Evolutionary conservation across 192 early-diverging fungal genomes (phyloP).

Genomic region (Podila horticola): DNA sequence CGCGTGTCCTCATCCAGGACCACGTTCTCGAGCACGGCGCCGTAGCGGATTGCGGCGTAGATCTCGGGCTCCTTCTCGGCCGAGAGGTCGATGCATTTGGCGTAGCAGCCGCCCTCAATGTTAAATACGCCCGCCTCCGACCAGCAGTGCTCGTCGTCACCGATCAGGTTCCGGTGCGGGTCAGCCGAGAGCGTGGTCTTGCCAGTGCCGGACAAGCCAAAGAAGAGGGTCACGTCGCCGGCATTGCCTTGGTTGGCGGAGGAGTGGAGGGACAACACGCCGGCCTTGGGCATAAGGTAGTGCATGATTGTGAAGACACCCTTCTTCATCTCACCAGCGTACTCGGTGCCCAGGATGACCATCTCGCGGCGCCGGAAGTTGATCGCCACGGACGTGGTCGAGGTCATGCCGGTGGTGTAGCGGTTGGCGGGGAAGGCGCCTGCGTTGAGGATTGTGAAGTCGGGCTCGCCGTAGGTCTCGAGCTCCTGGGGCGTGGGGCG

Average conservation of each 20-base stretch:
- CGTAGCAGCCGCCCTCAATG: slow-evolving; percentile 98
- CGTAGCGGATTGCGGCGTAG: slow-evolving; percentile 94
- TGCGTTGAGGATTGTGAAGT: slow-evolving; percentile 97
- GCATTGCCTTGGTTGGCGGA: slow-evolving; percentile 90
- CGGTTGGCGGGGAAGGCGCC: slow-evolving; percentile 93
- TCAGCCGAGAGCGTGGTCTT: slow-evolving; percentile 97
- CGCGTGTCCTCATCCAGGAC: slow-evolving; percentile 78
- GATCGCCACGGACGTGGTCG: slow-evolving; percentile 88
- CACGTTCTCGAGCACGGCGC: slow-evolving; percentile 95
- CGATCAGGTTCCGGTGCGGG: slow-evolving; percentile 90
- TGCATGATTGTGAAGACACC: slow-evolving; percentile 98
- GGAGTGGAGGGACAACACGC: slow-evolving; percentile 89
- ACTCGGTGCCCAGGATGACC: slow-evolving; percentile 97
- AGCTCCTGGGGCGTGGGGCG: slow-evolving; percentile 92
- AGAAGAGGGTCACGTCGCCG: slow-evolving; percentile 97
- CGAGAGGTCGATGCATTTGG: slow-evolving; percentile 94
- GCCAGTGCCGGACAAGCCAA: slow-evolving; percentile 95
- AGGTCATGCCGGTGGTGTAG: slow-evolving; percentile 95
- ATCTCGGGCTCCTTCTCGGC: slow-evolving; percentile 98
- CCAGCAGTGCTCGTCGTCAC: slow-evolving; percentile 99
- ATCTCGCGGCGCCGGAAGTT: slow-evolving; percentile 94
- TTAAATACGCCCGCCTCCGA: slow-evolving; percentile 94
- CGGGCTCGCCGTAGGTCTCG: slow-evolving; percentile 89
- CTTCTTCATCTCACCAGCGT: slow-evolving; percentile 99
- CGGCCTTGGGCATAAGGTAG: slow-evolving; percentile 95